phyloP scores from a whole-genome alignment of 108 stramenopile genomes.

The Skeletonema tropicum region DNA sequence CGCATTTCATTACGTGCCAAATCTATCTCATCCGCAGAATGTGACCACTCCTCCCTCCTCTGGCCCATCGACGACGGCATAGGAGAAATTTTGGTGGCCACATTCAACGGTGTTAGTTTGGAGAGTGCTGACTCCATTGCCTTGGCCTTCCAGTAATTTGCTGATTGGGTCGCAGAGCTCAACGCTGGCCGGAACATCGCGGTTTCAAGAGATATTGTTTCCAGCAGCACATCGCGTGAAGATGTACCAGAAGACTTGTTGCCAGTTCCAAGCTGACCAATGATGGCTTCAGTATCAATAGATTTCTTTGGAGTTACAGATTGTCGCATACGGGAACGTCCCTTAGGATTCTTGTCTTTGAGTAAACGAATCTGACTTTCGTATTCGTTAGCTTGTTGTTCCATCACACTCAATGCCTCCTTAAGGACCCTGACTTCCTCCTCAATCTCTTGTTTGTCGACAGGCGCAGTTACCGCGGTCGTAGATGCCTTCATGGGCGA shows the following conservation, averaged over 20 bases:
- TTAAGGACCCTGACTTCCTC: slow-evolving; percentile 73
- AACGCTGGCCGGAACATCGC: slow-evolving; percentile 80
- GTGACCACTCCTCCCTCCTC: not conserved
- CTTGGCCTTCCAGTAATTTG: slow-evolving; percentile 74
- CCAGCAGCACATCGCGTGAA: slow-evolving; percentile 25
- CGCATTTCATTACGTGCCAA: slow-evolving; percentile 39
- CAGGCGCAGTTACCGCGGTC: slow-evolving; percentile 36
- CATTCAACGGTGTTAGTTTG: slow-evolving; percentile 47
- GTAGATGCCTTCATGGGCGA: slow-evolving; percentile 52
- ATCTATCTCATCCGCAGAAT: slow-evolving; percentile 25
- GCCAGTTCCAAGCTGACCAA: slow-evolving; percentile 23
- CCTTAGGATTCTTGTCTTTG: slow-evolving; percentile 68
- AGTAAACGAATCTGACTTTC: slow-evolving; percentile 73
- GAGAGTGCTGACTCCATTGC: slow-evolving; percentile 48
- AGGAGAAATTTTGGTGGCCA: slow-evolving; percentile 6
- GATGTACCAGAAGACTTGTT: slow-evolving; percentile 22
- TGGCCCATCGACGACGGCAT: slow-evolving; percentile 18
- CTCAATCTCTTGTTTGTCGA: slow-evolving; percentile 58
- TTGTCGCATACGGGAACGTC: slow-evolving; percentile 32
- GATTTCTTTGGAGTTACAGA: slow-evolving; percentile 33
- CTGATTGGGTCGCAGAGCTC: slow-evolving; percentile 64
- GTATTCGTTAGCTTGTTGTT: slow-evolving; percentile 83
- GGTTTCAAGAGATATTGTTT: slow-evolving; percentile 60
- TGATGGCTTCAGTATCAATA: slow-evolving; percentile 31
- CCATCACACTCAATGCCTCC: slow-evolving; percentile 85